A percentile compares a stretch with the other conserved stretches of the same genome.
These are phyloP conservation scores for Metschnikowia picachoensis DNA, from an alignment of 805 yeast species.

Conservation along the genomic window DNA sequence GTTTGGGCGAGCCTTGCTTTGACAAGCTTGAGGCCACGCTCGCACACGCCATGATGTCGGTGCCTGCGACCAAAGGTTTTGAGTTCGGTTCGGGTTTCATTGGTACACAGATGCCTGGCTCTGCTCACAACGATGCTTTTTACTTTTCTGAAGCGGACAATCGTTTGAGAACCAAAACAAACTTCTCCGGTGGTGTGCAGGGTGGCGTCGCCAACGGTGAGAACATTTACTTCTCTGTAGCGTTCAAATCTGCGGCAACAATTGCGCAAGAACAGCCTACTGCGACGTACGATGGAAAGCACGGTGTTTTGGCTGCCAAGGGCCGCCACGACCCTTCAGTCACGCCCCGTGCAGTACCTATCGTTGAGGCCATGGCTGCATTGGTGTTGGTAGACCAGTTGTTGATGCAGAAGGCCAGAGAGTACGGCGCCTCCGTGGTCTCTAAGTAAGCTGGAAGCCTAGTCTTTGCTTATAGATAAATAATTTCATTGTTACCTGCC, in stretches of 20 bases:
- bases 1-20: constrained; percentile 97
- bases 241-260: constrained; percentile 98
- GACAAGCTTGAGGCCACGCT: constrained; percentile 93
- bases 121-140: constrained; percentile 90
- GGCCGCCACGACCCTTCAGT: constrained; percentile 99
- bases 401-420: constrained; percentile 83
- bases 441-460: not conserved
- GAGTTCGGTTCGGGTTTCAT: constrained; percentile 96
- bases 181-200: constrained; percentile 95
- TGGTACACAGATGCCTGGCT: constrained; percentile 88
- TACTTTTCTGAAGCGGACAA: constrained; percentile 54
- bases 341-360: constrained; percentile 97
- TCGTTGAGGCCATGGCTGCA: constrained; percentile 98
- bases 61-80: constrained; percentile 97
- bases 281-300: constrained; percentile 81
- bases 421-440: constrained; percentile 22
- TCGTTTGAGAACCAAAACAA: constrained; percentile 78
- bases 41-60: constrained; percentile 97
- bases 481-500: not conserved
- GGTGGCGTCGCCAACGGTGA: constrained; percentile 99
- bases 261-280: constrained; percentile 91
- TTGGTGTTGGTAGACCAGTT: constrained; percentile 83
- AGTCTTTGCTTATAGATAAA: not conserved
- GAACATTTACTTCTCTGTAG: constrained; percentile 87
- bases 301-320: constrained; percentile 87